phyloP scores from a whole-genome alignment of 2,329 filamentous ascomycete genomes.

The Rosellinia necatrix region DNA sequence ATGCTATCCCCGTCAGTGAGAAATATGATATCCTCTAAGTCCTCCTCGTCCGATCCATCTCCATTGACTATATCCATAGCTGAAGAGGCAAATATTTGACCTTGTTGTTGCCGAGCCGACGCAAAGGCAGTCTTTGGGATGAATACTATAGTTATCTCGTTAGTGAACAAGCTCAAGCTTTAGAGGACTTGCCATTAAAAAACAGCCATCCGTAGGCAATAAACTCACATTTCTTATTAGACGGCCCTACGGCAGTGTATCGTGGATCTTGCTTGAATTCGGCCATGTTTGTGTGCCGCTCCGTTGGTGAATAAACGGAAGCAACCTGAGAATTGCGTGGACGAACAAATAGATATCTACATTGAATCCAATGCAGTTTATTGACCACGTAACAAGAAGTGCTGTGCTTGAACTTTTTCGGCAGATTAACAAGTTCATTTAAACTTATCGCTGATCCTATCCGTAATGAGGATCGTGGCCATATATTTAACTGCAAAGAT shows the following conservation, averaged over 20 bases:
- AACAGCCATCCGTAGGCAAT: too few relatives aligned
- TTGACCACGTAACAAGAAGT: conserved; percentile 72
- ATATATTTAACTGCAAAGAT: conserved; percentile 43
- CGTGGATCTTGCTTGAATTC: conserved; percentile 34
- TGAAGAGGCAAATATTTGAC: neutral
- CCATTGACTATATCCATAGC: conserved; percentile 15
- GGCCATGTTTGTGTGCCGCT: neutral
- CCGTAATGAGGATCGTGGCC: conserved; percentile 70
- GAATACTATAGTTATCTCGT: conserved; percentile 4
- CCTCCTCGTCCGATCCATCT: conserved; percentile 52
- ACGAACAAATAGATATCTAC: conserved; percentile 75
- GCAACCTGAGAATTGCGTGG: neutral
- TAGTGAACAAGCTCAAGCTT: neutral
- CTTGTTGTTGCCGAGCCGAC: conserved; percentile 11
- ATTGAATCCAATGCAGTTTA: conserved; percentile 85
- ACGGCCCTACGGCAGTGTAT: conserved; percentile 25
- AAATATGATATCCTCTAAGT: conserved; percentile 44
- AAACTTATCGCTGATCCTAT: conserved; percentile 68
- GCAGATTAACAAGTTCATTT: conserved; percentile 83
- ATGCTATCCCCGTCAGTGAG: conserved; percentile 41
- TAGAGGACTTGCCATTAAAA: neutral
- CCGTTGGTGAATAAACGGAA: neutral
- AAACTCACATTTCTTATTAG: neutral
- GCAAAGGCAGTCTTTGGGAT: conserved; percentile 44
- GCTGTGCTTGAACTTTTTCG: conserved; percentile 60